These are phyloP conservation scores for Brasilioporus rufonigricans DNA, from an alignment of 768 basidiomycete genomes.

Conservation along the genomic window DNA sequence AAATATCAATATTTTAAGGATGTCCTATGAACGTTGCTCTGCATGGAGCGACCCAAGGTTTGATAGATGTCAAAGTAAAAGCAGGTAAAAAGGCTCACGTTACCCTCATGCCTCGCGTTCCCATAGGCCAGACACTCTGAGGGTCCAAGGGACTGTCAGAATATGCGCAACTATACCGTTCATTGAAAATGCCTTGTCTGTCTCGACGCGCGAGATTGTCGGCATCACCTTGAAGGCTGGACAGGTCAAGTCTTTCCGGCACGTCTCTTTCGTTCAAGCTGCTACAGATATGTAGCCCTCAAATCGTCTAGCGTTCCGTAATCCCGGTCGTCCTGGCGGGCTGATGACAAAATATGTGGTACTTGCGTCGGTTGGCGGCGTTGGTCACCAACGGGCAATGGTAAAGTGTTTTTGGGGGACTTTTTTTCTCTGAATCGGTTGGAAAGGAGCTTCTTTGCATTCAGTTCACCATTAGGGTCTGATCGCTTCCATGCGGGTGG, in stretches of 20 bases:
- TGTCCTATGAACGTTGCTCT: not conserved
- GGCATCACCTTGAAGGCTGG: not conserved
- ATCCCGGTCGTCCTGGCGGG: not conserved
- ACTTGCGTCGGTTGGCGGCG: not conserved
- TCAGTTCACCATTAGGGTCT: no score
- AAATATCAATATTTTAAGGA: not conserved
- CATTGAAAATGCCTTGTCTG: no score
- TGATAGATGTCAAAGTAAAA: no score
- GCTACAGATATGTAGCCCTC: not conserved
- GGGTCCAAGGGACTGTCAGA: no score
- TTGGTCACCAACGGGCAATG: not conserved
- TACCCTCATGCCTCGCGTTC: not conserved
- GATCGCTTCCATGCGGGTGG: no score
- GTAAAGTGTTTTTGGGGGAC: no score
- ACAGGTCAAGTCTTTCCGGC: no score
- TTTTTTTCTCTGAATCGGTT: no score
- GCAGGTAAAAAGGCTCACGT: no score
- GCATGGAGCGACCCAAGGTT: not conserved
- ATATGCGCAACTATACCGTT: no score
- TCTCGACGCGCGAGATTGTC: no score
- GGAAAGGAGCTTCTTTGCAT: no score
- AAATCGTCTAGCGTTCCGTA: not conserved
- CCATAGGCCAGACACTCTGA: not conserved
- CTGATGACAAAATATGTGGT: not conserved
- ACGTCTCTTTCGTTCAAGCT: not conserved